Evolutionary conservation across 257 asterid species (phyloP).

Genomic region (Vinca minor): DNA sequence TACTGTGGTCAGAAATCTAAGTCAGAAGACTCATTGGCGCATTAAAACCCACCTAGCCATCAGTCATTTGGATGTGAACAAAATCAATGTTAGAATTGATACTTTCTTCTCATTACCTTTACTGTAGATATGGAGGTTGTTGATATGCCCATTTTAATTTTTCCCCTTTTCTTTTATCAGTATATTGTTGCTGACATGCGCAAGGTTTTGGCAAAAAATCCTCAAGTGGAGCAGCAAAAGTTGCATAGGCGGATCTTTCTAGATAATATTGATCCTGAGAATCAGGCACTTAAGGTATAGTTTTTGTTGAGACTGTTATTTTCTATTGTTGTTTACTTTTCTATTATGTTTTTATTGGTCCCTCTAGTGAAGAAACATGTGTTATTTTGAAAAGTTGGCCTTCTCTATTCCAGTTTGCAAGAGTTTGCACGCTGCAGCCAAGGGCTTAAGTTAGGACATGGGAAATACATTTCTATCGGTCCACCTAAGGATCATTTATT

Average conservation of each 20-base stretch:
- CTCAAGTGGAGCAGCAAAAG: slow-evolving; percentile 32
- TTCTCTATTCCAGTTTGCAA: neutral
- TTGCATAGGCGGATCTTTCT: slow-evolving; percentile 31
- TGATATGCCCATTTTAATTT: neutral
- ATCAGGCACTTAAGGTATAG: slow-evolving; percentile 27
- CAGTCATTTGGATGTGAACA: slow-evolving; percentile 32
- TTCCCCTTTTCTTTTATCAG: slow-evolving; percentile 4
- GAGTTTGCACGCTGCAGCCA: neutral
- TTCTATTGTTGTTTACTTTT: neutral
- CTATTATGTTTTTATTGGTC: neutral
- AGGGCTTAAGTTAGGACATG: neutral
- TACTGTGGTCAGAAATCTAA: slow-evolving; percentile 26
- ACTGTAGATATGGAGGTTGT: neutral
- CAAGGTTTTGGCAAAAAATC: slow-evolving; percentile 31
- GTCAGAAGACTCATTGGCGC: slow-evolving; percentile 37
- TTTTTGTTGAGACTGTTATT: neutral
- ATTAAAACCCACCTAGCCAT: slow-evolving; percentile 30
- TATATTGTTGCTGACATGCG: slow-evolving; percentile 32
- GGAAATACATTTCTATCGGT: neutral
- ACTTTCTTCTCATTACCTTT: neutral
- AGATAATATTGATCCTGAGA: slow-evolving; percentile 23
- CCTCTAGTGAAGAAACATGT: neutral
- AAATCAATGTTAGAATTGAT: slow-evolving; percentile 22
- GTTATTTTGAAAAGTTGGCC: neutral
- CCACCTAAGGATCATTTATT: neutral